Evolutionary conservation across 768 basidiomycete genomes (phyloP).

Genomic region (Rhodotorula babjevae): DNA sequence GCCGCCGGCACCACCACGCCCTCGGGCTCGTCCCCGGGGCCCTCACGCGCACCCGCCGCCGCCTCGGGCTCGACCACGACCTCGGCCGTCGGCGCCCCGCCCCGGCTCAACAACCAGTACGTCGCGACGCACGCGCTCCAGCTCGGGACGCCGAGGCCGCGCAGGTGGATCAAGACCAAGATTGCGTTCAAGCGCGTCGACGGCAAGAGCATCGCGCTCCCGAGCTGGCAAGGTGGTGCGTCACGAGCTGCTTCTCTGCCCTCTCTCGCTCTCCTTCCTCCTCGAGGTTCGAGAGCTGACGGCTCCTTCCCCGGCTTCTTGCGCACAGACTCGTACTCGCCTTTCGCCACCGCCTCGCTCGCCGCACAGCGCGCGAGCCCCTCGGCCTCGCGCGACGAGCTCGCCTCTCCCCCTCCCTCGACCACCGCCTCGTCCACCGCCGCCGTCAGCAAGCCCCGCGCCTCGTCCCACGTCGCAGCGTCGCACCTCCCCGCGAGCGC

Average conservation of each 20-base stretch:
- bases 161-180: conserved; percentile 16
- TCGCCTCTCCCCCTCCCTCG: conserved; percentile 20
- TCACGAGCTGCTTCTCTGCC: background rate
- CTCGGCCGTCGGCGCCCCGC: conserved; percentile 17
- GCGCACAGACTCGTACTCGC: conserved; percentile 10
- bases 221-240: conserved; percentile 30
- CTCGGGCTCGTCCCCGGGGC: background rate
- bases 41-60: background rate
- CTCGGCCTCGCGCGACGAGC: conserved; percentile 10
- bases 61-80: background rate
- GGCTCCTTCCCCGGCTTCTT: too few relatives aligned
- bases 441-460: background rate
- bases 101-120: conserved; percentile 21
- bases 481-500: background rate
- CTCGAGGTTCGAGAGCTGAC: background rate
- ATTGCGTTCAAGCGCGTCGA: conserved; percentile 12
- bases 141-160: conserved; percentile 19
- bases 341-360: conserved; percentile 1
- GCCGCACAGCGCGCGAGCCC: too few relatives aligned
- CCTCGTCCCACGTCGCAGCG: background rate
- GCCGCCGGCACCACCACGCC: background rate
- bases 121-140: conserved; percentile 6
- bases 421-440: background rate
- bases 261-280: too few relatives aligned
- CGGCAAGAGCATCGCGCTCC: background rate